Evolutionary conservation across 169 alveolate species (phyloP), one percentile per base, ranked within the genome.

Genomic region (Cystoisospora suis): DNA sequence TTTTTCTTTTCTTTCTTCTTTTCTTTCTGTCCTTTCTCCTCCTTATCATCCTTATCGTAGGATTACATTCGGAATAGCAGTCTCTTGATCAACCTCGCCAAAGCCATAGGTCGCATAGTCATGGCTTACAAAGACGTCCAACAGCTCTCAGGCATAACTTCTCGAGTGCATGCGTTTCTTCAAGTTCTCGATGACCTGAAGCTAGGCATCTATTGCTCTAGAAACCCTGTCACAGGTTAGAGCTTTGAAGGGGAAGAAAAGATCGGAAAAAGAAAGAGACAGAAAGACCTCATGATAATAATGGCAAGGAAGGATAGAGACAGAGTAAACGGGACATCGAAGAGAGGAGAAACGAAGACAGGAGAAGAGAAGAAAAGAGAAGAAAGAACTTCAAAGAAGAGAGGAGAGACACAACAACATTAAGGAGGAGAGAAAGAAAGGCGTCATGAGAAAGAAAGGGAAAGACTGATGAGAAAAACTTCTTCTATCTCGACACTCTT

Each of bases 61-160:
- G 98, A 96, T 86, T 96, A 96, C 87, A 94, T 96, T 5, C 94
- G 97, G 90, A 96, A 96, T 87, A 93, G 97, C 42, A 93, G 96
- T 42, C 93, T 96, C 20, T 86, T 96, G 75, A 95, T 96, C 81
- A 96, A 95, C 88, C 92, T 96, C 65, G 97, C 98, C 9, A 96
- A 96, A 75, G 98, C 97, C 40, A 95, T 96, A 45, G 98, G 98
- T 23, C 92, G 97, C 87, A 80, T 96, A 7, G 97, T 96, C 9
- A 94, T 96, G 40, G 93, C 97, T 15, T 96, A 96, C 91, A 96
- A 96, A 86, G 98, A 96, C 80, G 93, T 96, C 15, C 94, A 96
- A 87, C 85, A 92, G 87, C 93, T 96, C 15, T 96, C 97, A n/a
- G 98, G 98, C 38, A 95, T 94, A 87, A 96, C 98, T 9, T 85